Percentiles rank a stretch among this genome's conserved stretches.
These are phyloP conservation scores for Metschnikowia amazonensis DNA, from an alignment of 805 yeast species.

Conservation along the genomic window DNA sequence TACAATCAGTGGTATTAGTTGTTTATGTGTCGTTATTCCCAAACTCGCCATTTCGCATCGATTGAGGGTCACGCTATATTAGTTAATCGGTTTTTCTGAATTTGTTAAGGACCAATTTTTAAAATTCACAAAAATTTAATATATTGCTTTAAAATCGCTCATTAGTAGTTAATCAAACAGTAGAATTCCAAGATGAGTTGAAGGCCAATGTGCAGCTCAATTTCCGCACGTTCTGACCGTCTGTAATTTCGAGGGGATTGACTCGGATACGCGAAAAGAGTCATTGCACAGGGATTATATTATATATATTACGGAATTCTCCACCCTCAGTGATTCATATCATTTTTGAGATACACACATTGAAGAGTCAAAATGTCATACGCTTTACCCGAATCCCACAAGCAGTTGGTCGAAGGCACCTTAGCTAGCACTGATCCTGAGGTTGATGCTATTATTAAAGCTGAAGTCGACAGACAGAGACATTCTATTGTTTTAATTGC, in stretches of 20 bases:
- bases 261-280: conserved; percentile 11
- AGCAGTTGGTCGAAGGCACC: conserved; percentile 54
- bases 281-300: conserved; percentile 10
- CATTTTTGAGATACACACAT: background rate
- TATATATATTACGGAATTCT: background rate
- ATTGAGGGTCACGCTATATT: conserved; percentile 58
- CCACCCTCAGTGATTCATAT: background rate
- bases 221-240: background rate
- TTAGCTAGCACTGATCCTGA: conserved; percentile 74
- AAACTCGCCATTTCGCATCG: conserved; percentile 82
- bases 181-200: background rate
- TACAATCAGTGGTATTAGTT: conserved; percentile 72
- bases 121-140: background rate
- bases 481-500: conserved; percentile 93
- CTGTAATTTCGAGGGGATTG: background rate
- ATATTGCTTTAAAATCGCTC: background rate
- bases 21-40: conserved; percentile 86
- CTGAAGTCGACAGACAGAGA: conserved; percentile 87
- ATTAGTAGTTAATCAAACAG: background rate
- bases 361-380: conserved; percentile 32
- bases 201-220: conserved; percentile 1
- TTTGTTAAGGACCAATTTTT: background rate
- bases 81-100: conserved; percentile 1
- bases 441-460: conserved; percentile 65
- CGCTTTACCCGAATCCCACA: conserved; percentile 48